A percentile compares a stretch with the other conserved stretches of the same genome.
phyloP scores from a whole-genome alignment of 805 yeast genomes.

The Yamadazyma insecticola region DNA sequence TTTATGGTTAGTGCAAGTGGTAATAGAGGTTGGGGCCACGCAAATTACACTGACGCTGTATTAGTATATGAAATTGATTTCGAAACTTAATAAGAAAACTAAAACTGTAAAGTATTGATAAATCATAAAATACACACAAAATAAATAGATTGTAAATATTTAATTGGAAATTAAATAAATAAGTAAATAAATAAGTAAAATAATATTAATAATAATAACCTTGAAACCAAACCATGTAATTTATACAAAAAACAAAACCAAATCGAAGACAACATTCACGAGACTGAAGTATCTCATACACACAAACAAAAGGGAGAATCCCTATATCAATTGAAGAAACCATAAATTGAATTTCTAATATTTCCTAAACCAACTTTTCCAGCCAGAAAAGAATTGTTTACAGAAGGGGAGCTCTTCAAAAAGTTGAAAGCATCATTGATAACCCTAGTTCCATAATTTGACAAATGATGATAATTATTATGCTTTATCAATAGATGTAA shows the following conservation, averaged over 20 bases:
- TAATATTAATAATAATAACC: constrained; percentile 1
- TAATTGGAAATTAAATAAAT: not conserved
- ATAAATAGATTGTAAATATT: too few species aligned
- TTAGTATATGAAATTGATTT: constrained; percentile 74
- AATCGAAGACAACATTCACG: not conserved
- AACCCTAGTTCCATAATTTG: constrained; percentile 1
- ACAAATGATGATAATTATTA: constrained; percentile 10
- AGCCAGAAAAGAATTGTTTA: constrained; percentile 6
- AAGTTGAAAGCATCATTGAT: constrained; percentile 5
- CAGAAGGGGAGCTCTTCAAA: constrained; percentile 1
- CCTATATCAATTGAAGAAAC: constrained; percentile 6
- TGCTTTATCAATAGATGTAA: constrained; percentile 28
- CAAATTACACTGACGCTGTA: constrained; percentile 72
- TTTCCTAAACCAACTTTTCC: constrained; percentile 34
- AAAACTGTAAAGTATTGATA: too few species aligned
- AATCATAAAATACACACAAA: too few species aligned
- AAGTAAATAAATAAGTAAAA: not conserved
- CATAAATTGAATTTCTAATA: constrained; percentile 24
- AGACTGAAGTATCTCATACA: too few species aligned
- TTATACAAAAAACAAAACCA: not conserved
- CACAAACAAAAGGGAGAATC: constrained; percentile 1
- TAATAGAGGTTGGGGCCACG: constrained; percentile 89
- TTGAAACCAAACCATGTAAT: not conserved
- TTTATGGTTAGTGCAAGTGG: constrained; percentile 92
- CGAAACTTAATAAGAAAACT: constrained; percentile 10